Conservation (phyloP, 164 flowering plant genomes). For the Macadamia tetraphylla region DNA sequence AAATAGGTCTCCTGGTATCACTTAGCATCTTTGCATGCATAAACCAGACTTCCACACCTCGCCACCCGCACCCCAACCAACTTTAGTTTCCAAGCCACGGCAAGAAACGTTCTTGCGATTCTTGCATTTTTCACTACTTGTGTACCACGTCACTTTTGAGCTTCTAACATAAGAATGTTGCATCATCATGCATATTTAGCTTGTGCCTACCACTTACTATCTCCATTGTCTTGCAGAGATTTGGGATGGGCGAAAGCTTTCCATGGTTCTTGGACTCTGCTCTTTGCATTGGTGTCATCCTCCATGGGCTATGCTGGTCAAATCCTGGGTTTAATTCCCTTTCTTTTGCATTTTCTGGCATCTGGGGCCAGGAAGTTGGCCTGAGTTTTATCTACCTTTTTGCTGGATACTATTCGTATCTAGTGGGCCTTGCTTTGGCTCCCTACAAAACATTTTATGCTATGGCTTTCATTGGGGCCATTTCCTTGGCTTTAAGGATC, state of each 20-base stretch:
- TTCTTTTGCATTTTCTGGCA: constrained; percentile 34
- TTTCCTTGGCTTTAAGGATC: constrained; percentile 44
- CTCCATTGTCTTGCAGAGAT: constrained; percentile 52
- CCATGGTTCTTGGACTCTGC: constrained; percentile 79
- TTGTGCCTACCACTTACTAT: background rate
- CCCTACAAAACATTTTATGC: constrained; percentile 76
- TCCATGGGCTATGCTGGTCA: constrained; percentile 63
- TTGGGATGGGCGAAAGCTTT: constrained; percentile 51
- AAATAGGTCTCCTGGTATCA: background rate
- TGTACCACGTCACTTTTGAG: no score
- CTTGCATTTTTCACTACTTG: no score
- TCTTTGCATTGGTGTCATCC: constrained; percentile 66
- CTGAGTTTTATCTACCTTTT: constrained; percentile 54
- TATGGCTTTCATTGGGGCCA: constrained; percentile 66
- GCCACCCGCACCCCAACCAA: background rate
- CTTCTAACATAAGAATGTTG: background rate
- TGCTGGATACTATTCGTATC: constrained; percentile 63
- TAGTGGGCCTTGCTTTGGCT: constrained; percentile 61
- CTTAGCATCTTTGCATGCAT: background rate
- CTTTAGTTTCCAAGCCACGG: background rate
- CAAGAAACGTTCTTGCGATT: background rate
- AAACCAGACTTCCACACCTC: background rate
- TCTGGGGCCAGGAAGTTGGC: constrained; percentile 40
- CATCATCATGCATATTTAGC: background rate
- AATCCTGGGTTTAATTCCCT: constrained; percentile 54